Evolutionary conservation across 129 eudicot species (phyloP).

Genomic region (Arctium minus): DNA sequence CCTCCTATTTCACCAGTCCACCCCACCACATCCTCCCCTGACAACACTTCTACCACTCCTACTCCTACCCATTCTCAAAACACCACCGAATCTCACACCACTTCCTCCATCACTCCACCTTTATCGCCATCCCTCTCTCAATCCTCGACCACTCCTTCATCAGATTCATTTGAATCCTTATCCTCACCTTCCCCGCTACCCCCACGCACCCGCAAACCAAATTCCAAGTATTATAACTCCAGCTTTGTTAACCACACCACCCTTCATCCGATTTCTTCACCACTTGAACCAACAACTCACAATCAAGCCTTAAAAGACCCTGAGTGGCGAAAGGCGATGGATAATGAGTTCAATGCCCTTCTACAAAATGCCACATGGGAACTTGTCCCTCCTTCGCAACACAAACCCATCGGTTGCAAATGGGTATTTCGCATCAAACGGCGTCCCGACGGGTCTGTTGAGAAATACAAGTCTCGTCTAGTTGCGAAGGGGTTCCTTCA

Average conservation of each 20-base stretch:
- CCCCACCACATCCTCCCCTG: background rate
- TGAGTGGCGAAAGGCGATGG: background rate
- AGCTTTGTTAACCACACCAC: conserved; percentile 7
- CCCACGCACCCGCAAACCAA: background rate
- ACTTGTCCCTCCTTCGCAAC: background rate
- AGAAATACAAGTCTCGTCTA: background rate
- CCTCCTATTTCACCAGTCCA: background rate
- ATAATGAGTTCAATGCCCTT: background rate
- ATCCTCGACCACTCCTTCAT: too few species aligned
- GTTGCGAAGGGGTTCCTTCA: conserved; percentile 3
- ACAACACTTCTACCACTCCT: background rate
- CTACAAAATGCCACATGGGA: background rate
- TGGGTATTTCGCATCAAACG: conserved; percentile 6
- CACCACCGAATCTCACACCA: too few species aligned
- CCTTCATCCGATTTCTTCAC: background rate
- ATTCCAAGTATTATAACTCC: conserved; percentile 4
- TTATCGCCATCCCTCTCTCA: too few species aligned
- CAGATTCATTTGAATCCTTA: too few species aligned
- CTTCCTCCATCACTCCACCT: too few species aligned
- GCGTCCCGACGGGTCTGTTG: background rate
- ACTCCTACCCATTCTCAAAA: too few species aligned
- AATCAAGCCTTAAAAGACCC: background rate
- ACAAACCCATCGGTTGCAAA: background rate
- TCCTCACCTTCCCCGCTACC: background rate
- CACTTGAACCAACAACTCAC: conserved; percentile 2